phyloP scores from a whole-genome alignment of 2,329 filamentous ascomycete genomes.

The Aspergillus sp. region DNA sequence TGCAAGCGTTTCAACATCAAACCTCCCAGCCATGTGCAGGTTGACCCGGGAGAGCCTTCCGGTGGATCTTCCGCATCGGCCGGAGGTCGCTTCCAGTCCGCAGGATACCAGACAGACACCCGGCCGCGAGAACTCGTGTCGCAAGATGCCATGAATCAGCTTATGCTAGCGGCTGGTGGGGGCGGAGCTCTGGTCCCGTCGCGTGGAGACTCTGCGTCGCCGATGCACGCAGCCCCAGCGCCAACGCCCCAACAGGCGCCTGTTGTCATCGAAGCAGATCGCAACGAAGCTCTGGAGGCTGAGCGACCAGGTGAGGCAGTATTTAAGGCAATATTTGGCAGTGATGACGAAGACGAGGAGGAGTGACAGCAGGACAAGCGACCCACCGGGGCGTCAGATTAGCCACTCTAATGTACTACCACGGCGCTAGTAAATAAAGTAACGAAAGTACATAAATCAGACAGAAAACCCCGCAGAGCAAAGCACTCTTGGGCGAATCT shows the following conservation, averaged over 20 bases:
- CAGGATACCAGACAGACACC: slow-evolving; percentile 31
- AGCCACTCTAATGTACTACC: background rate
- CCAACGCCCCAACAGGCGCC: slow-evolving; percentile 14
- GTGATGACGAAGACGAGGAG: slow-evolving; percentile 69
- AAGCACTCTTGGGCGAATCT: background rate
- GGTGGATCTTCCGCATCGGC: slow-evolving; percentile 19
- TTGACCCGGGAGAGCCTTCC: slow-evolving; percentile 46
- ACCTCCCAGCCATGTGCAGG: slow-evolving; percentile 67
- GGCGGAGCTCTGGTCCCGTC: slow-evolving; percentile 10
- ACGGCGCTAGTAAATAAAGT: background rate
- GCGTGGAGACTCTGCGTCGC: slow-evolving; percentile 9
- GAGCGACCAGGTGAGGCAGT: slow-evolving; percentile 75
- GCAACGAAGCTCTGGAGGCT: slow-evolving; percentile 75
- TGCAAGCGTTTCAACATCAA: slow-evolving; percentile 94
- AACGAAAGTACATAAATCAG: background rate
- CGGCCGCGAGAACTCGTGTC: slow-evolving; percentile 50
- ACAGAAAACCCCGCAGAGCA: slow-evolving; percentile 1
- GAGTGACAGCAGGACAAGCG: slow-evolving; percentile 8
- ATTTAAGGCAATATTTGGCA: slow-evolving; percentile 91
- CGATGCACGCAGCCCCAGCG: slow-evolving; percentile 13
- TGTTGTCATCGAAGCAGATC: slow-evolving; percentile 64
- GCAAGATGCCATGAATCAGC: slow-evolving; percentile 55
- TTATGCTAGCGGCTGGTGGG: slow-evolving; percentile 49
- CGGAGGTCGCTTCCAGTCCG: slow-evolving; percentile 30
- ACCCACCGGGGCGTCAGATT: background rate